Evolutionary conservation across 345 rosid species (phyloP).

Genomic region (Eucalyptus pumila): DNA sequence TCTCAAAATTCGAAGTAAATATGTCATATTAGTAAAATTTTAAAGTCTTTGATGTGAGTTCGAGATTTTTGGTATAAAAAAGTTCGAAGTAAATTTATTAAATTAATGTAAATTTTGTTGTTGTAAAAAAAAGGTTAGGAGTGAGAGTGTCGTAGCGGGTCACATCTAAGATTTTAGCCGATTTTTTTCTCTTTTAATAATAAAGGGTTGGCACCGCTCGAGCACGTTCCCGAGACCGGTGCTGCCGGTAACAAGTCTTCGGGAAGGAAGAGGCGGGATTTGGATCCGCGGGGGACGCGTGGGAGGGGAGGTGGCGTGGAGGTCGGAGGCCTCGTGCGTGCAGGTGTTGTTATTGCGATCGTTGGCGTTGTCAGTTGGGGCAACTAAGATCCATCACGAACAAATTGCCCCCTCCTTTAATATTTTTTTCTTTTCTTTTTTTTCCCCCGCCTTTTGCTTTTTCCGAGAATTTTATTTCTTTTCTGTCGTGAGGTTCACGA

Average conservation of each 20-base stretch:
- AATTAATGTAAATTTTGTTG: too few relatives aligned
- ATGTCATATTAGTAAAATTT: too few relatives aligned
- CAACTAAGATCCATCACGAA: neutral
- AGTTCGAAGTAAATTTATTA: too few relatives aligned
- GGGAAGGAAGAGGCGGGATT: neutral
- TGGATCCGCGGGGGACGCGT: neutral
- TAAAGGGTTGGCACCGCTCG: neutral
- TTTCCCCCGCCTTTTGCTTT: neutral
- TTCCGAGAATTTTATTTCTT: neutral
- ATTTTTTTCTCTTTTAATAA: neutral
- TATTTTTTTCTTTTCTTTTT: neutral
- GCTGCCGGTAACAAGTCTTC: neutral
- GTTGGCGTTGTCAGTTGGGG: neutral
- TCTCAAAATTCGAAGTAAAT: too few relatives aligned
- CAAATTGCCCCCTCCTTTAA: neutral
- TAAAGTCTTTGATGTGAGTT: too few relatives aligned
- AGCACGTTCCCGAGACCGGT: neutral
- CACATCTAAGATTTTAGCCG: neutral
- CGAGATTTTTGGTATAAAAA: too few relatives aligned
- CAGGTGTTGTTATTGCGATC: neutral
- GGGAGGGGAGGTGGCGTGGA: neutral
- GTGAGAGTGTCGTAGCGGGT: too few relatives aligned
- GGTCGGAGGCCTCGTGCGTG: neutral
- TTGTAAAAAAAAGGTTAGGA: too few relatives aligned
- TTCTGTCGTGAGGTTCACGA: neutral